Evolutionary conservation across 148 eudicot species (phyloP), one percentile per base, ranked within the genome.

Genomic region (Spergularia bocconei): DNA sequence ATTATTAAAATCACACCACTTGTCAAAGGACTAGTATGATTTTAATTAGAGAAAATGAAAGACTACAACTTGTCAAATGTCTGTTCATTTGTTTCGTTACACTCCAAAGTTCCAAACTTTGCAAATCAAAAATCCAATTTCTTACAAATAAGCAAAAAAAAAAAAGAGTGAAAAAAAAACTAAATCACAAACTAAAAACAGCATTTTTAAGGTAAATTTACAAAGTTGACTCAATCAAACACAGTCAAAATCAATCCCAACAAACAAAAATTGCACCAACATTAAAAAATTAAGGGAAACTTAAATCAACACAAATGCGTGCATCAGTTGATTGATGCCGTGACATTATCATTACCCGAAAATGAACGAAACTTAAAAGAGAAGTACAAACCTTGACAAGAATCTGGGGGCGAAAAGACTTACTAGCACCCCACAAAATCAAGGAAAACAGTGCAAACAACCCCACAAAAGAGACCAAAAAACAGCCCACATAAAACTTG

Each of bases 381-480:
- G 6, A 63, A 47, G 21, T 14, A 74, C 74, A 25, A 13, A 91
- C 98, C 94, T 89, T 85, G 47, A 93, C 88, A 14, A 82, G 13
- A 67, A 93, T 77, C 25, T 80, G 76, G 39, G 97, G 97, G 13
- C 79, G 80, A 79, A 80, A 91, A 48, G 93, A 72, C 52, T 80
- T 62, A 72, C 93, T 90, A 7, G 89, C 91, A 55, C 87, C 97
- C 97, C 93, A 91, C 75, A 93, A 80, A 77, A 91, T 88, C 81
- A 93, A 69, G 0, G 92, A 85, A 72, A 91, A 93, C 9, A 73
- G 16, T 3, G 80, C 74, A 57, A 91, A 93, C 53, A 91, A 75
- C 19, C 76, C 73, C 36, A 83, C 76, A 64, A 93, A 91, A 48
- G 85, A 82, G 39, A 86, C 65, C 75, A 93, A n/a, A 57, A 89